These are phyloP conservation scores for Talaromyces albobiverticillius DNA, from an alignment of 2,329 filamentous ascomycete species.

Conservation along the genomic window DNA sequence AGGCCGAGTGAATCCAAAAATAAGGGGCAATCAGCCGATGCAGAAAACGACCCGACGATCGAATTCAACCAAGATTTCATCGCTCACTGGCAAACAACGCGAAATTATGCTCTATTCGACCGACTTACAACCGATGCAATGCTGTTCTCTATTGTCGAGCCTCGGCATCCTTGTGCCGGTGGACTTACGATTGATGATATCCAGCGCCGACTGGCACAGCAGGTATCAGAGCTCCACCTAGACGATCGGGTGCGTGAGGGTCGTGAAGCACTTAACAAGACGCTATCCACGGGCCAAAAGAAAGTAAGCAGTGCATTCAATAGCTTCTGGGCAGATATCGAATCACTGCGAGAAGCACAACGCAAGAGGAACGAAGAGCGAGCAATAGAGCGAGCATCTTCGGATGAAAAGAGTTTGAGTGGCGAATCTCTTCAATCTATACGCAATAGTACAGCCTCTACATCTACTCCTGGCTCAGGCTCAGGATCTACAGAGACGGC, in stretches of 20 bases:
- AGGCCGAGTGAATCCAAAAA: conserved; percentile 40
- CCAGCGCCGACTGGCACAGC: conserved; percentile 81
- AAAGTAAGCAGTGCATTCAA: conserved; percentile 86
- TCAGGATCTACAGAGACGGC: neutral
- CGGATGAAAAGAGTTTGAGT: conserved; percentile 24
- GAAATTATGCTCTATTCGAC: conserved; percentile 90
- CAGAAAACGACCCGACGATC: conserved; percentile 76
- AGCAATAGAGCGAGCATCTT: conserved; percentile 26
- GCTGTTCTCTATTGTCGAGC: conserved; percentile 91
- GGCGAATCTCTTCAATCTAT: conserved; percentile 23
- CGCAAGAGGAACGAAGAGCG: conserved; percentile 48
- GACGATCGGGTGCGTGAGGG: conserved; percentile 86
- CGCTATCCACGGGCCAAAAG: conserved; percentile 81
- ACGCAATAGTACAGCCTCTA: conserved; percentile 2
- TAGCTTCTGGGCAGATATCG: conserved; percentile 86
- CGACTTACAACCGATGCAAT: conserved; percentile 71
- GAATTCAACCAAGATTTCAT: conserved; percentile 87
- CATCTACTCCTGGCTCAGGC: conserved; percentile 10
- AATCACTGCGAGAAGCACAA: conserved; percentile 72
- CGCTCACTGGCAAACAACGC: conserved; percentile 79
- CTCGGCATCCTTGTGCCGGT: conserved; percentile 87
- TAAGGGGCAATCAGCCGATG: conserved; percentile 56
- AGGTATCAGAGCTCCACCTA: conserved; percentile 89
- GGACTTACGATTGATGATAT: conserved; percentile 93
- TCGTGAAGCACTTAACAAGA: conserved; percentile 80